A percentile compares a stretch with the other conserved stretches of the same genome.
These are phyloP conservation scores for Alternaria atra DNA, from an alignment of 2,329 filamentous ascomycete genomes.

Conservation along the genomic window DNA sequence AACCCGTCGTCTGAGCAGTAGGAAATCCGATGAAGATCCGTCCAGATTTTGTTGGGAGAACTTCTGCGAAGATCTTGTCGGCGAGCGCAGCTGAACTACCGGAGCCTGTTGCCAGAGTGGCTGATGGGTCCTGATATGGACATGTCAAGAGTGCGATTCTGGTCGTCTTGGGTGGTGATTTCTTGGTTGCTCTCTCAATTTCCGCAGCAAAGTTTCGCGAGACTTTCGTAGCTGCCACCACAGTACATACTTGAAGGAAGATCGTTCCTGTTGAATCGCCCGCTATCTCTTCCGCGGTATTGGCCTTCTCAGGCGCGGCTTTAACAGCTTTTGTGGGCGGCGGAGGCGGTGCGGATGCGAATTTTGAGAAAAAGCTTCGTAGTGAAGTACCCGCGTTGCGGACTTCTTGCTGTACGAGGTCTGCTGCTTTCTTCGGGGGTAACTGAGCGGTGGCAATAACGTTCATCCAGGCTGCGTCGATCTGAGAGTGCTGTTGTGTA, in stretches of 20 bases:
- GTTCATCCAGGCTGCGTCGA: conserved; percentile 89
- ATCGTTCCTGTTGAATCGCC: conserved; percentile 78
- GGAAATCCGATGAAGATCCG: conserved; percentile 98
- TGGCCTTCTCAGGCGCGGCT: conserved; percentile 27
- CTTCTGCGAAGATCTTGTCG: conserved; percentile 85
- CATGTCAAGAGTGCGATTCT: conserved; percentile 88
- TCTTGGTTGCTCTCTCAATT: conserved; percentile 94
- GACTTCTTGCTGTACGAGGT: conserved; percentile 47
- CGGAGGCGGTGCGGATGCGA: conserved; percentile 37
- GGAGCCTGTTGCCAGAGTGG: conserved; percentile 66
- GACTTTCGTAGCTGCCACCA: conserved; percentile 80
- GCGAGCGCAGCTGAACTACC: conserved; percentile 63
- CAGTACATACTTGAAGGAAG: conserved; percentile 87
- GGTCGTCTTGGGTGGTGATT: conserved; percentile 88
- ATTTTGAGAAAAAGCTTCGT: conserved; percentile 53
- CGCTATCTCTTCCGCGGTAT: conserved; percentile 70
- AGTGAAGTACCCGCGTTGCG: conserved; percentile 47
- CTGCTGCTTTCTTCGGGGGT: conserved; percentile 45
- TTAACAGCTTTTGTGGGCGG: conserved; percentile 32
- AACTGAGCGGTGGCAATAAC: conserved; percentile 84
- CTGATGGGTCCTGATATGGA: conserved; percentile 82
- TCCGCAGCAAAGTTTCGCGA: conserved; percentile 78
- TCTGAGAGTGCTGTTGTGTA: conserved; percentile 86
- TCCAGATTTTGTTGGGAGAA: conserved; percentile 87
- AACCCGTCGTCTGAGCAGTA: conserved; percentile 94